Percentiles rank a stretch among this genome's conserved stretches.
Conservation (phyloP, 768 basidiomycete genomes). For the Exsudoporus frostii region DNA sequence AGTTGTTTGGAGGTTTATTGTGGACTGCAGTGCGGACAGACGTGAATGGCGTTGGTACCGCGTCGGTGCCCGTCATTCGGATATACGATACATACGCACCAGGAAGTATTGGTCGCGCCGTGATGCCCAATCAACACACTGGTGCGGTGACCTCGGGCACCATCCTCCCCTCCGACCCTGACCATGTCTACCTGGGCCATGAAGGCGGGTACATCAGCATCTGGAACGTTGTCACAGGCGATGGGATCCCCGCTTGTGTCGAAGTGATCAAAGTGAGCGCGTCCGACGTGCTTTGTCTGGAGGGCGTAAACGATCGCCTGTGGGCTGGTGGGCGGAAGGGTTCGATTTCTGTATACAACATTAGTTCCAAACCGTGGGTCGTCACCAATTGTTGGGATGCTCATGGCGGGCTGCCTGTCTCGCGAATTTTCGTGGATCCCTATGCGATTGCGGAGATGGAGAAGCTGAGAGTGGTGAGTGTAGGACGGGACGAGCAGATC, state of each 20-base stretch:
- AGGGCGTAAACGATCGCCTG: slow-evolving; percentile 77
- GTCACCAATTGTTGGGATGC: slow-evolving; percentile 88
- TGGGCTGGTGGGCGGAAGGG: slow-evolving; percentile 91
- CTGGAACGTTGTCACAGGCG: slow-evolving; percentile 61
- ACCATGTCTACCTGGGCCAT: slow-evolving; percentile 79
- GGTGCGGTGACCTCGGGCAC: slow-evolving; percentile 84
- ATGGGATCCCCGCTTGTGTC: slow-evolving; percentile 59
- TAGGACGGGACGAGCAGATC: slow-evolving; percentile 70
- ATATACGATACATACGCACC: slow-evolving; percentile 74
- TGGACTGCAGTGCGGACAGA: slow-evolving; percentile 76
- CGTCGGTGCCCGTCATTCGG: slow-evolving; percentile 69
- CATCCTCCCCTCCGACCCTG: slow-evolving; percentile 63
- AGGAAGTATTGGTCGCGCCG: slow-evolving; percentile 49
- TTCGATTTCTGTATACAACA: slow-evolving; percentile 77
- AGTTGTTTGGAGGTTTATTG: slow-evolving; percentile 68
- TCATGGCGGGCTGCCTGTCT: slow-evolving; percentile 64
- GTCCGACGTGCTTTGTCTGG: slow-evolving; percentile 79
- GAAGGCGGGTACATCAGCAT: slow-evolving; percentile 87
- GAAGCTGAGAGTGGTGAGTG: slow-evolving; percentile 68
- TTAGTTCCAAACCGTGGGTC: slow-evolving; percentile 71
- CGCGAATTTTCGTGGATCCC: slow-evolving; percentile 65
- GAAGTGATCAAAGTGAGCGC: slow-evolving; percentile 78
- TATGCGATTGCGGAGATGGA: slow-evolving; percentile 69
- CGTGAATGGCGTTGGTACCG: slow-evolving; percentile 37
- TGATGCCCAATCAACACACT: slow-evolving; percentile 65